Evolutionary conservation across 164 flowering plant genomes (phyloP).

Genomic region (Piper betle): DNA sequence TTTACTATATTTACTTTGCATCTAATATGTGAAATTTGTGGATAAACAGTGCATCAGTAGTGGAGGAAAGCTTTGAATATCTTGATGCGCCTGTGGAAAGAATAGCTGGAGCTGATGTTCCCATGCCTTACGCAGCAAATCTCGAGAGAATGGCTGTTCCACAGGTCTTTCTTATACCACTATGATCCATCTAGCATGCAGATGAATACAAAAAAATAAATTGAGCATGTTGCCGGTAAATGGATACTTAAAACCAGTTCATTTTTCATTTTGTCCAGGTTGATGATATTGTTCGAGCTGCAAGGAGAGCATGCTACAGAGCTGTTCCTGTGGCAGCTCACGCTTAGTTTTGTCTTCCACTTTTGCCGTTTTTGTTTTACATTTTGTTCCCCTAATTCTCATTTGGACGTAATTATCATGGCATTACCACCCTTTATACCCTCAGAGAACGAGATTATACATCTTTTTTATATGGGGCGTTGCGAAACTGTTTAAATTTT

Average conservation of each 20-base stretch:
- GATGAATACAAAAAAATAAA: neutral
- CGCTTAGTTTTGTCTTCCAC: slow-evolving; percentile 18
- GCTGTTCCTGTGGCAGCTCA: slow-evolving; percentile 39
- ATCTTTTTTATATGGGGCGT: no score
- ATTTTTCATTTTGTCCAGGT: slow-evolving; percentile 21
- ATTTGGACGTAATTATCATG: no score
- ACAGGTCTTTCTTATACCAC: slow-evolving; percentile 36
- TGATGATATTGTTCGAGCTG: slow-evolving; percentile 74
- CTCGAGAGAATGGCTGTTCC: slow-evolving; percentile 87
- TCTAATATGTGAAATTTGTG: neutral
- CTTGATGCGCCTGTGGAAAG: slow-evolving; percentile 96
- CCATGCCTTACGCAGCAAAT: slow-evolving; percentile 95
- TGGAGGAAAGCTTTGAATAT: slow-evolving; percentile 87
- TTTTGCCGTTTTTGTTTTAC: neutral
- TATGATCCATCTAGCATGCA: neutral
- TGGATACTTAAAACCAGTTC: neutral
- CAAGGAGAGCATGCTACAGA: slow-evolving; percentile 61
- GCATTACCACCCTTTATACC: no score
- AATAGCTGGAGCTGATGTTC: slow-evolving; percentile 81
- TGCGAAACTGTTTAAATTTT: no score
- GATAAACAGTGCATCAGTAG: slow-evolving; percentile 52
- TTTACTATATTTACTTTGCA: no score
- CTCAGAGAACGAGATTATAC: no score
- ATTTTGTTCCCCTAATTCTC: no score
- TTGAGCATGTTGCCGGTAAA: neutral